These are phyloP conservation scores for Rhazya stricta DNA, from an alignment of 257 asterid genomes.

Conservation along the genomic window DNA sequence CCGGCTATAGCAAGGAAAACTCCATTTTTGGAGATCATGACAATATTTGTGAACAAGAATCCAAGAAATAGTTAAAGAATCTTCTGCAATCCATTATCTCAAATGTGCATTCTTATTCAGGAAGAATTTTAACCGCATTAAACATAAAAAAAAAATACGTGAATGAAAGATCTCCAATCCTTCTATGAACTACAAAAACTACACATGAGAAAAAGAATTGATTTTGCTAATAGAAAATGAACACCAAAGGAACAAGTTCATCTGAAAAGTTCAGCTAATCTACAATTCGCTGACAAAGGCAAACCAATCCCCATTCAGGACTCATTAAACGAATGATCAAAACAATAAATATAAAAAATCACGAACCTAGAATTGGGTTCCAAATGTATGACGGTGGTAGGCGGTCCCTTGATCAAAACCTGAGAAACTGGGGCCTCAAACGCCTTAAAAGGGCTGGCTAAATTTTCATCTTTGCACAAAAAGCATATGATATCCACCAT, in stretches of 20 bases:
- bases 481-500: conserved; percentile 58
- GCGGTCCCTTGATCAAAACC: conserved; percentile 36
- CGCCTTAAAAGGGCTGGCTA: conserved; percentile 55
- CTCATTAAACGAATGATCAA: background rate
- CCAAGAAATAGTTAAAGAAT: background rate
- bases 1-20: background rate
- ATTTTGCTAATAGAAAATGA: background rate
- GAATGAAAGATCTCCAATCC: background rate
- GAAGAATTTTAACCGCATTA: background rate
- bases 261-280: background rate
- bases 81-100: background rate
- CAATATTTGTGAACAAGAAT: background rate
- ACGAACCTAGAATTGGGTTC: conserved; percentile 60
- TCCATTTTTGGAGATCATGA: too few species aligned
- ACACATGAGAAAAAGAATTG: background rate
- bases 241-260: background rate
- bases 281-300: background rate
- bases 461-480: conserved; percentile 52
- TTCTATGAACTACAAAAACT: background rate
- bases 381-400: conserved; percentile 50
- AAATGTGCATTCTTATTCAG: background rate
- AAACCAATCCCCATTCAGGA: background rate
- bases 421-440: conserved; percentile 44
- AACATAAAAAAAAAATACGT: background rate
- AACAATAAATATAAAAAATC: background rate